phyloP scores from a whole-genome alignment of 1,139 yeast genomes.

The Nadsonia starkeyi-henricii region DNA sequence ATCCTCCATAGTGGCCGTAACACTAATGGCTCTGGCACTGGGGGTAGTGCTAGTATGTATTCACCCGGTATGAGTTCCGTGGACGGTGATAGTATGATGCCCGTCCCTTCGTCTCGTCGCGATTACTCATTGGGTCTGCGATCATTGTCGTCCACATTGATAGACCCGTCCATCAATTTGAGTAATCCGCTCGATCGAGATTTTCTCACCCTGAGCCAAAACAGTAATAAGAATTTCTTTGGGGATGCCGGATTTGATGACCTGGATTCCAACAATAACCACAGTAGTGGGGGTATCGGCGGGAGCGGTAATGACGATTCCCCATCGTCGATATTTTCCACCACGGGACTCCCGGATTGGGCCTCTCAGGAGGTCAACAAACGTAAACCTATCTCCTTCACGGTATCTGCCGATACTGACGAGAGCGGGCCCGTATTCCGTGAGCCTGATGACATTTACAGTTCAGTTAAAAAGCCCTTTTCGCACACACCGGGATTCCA shows the following conservation, averaged over 20 bases:
- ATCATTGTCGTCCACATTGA: not conserved
- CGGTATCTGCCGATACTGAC: not conserved
- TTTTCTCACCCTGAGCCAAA: not conserved
- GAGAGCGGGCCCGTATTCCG: conserved; percentile 26
- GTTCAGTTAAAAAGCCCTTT: conserved; percentile 59
- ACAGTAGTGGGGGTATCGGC: too few relatives aligned
- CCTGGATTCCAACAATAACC: conserved; percentile 1
- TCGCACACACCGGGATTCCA: conserved; percentile 88
- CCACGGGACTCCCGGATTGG: conserved; percentile 9
- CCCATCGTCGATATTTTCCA: conserved; percentile 9
- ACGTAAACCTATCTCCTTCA: conserved; percentile 1
- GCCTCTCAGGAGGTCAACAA: conserved; percentile 16
- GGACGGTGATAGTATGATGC: not conserved
- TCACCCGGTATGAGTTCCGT: not conserved
- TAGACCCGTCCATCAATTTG: not conserved
- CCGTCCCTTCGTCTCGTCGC: too few relatives aligned
- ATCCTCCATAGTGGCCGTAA: conserved; percentile 28
- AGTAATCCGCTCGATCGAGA: not conserved
- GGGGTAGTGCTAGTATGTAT: not conserved
- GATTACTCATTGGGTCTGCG: not conserved
- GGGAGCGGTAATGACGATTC: conserved; percentile 3
- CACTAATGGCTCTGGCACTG: too few relatives aligned
- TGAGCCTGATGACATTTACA: conserved; percentile 68
- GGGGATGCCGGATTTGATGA: not conserved
- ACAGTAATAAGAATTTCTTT: not conserved